Percentiles rank a stretch among this genome's conserved stretches.
Conservation (phyloP, 331 rosid species). For the Arachis monticola region DNA sequence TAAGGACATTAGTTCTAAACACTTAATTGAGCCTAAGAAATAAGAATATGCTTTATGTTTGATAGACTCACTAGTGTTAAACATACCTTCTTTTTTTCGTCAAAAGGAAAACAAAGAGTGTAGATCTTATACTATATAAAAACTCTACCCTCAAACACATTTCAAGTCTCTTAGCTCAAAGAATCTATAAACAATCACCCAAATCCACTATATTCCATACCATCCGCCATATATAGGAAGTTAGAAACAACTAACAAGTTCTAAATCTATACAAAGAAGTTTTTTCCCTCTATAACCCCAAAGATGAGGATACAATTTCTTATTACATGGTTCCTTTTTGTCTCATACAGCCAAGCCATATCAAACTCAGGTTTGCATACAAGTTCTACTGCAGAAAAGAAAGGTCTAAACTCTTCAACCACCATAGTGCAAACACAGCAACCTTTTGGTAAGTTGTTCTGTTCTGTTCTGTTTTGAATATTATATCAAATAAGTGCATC, state of each 20-base stretch:
- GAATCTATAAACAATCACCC: background rate
- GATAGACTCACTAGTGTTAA: no score
- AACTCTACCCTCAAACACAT: background rate
- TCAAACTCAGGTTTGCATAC: slow-evolving; percentile 22
- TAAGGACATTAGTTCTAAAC: background rate
- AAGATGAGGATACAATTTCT: slow-evolving; percentile 6
- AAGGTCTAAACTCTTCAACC: background rate
- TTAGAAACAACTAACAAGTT: background rate
- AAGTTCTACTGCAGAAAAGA: background rate
- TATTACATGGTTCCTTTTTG: slow-evolving; percentile 2
- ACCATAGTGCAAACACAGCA: background rate
- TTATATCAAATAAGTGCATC: background rate
- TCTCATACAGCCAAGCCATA: slow-evolving; percentile 18
- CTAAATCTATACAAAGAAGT: background rate
- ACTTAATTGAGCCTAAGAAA: no score
- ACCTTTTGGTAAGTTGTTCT: background rate
- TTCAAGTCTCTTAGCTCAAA: background rate
- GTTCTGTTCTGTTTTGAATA: no score
- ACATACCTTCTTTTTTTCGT: no score
- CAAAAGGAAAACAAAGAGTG: no score
- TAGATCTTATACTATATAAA: background rate
- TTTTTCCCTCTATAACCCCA: background rate
- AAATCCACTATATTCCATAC: background rate
- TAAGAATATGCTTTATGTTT: no score
- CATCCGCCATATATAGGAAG: background rate